These are phyloP conservation scores for Monosporozyma yasuniensis DNA, from an alignment of 805 yeast genomes.

Conservation along the genomic window DNA sequence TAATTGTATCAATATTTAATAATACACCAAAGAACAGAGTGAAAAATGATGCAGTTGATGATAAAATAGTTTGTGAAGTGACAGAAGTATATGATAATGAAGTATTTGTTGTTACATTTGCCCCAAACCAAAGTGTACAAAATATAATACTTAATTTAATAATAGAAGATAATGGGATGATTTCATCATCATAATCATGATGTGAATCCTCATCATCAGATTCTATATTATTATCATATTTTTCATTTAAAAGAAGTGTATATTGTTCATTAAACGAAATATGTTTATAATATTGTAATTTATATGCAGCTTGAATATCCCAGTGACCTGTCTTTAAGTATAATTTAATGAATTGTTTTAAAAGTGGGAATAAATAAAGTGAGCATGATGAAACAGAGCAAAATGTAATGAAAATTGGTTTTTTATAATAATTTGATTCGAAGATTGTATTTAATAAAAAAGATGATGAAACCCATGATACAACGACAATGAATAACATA, in stretches of 20 bases:
- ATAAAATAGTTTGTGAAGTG: slow-evolving; percentile 81
- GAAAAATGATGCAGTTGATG: slow-evolving; percentile 87
- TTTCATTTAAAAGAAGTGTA: not conserved
- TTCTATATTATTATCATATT: not conserved
- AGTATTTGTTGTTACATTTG: slow-evolving; percentile 78
- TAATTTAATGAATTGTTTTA: not conserved
- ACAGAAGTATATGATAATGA: slow-evolving; percentile 79
- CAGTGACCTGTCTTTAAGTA: not conserved
- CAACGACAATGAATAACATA: slow-evolving; percentile 62
- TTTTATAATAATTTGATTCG: slow-evolving; percentile 51
- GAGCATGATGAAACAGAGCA: slow-evolving; percentile 75
- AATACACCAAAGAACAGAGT: slow-evolving; percentile 70
- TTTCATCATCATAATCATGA: slow-evolving; percentile 42
- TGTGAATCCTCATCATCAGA: not conserved
- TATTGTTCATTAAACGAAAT: not conserved
- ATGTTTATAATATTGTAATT: not conserved
- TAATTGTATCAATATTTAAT: slow-evolving; percentile 58
- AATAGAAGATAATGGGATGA: not conserved
- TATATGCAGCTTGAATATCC: not conserved
- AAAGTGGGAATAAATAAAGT: slow-evolving; percentile 54
- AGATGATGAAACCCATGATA: slow-evolving; percentile 82
- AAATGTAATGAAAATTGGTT: slow-evolving; percentile 89
- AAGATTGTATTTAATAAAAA: slow-evolving; percentile 68
- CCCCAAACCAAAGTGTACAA: slow-evolving; percentile 75
- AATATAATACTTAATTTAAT: slow-evolving; percentile 61